Evolutionary conservation across 495 filamentous ascomycete species (phyloP).

Genomic region (Pyronema omphalodes): DNA sequence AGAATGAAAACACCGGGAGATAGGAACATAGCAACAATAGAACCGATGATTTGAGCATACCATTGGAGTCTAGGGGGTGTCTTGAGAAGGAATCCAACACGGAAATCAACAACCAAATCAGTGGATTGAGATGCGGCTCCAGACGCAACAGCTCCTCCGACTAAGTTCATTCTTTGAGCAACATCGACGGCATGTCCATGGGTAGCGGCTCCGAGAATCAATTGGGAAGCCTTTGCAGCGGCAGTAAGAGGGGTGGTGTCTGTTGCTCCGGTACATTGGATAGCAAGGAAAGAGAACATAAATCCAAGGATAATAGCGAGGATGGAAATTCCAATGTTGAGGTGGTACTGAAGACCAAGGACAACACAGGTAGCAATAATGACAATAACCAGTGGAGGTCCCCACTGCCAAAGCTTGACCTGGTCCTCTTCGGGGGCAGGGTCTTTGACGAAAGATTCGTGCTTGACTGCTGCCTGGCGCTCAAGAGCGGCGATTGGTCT

Average conservation of each 20-base stretch:
- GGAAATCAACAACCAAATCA: constrained; percentile 40
- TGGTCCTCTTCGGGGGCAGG: constrained; percentile 33
- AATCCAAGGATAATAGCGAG: constrained; percentile 44
- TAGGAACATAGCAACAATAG: constrained; percentile 41
- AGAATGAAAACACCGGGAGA: constrained; percentile 43
- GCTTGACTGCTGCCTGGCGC: constrained; percentile 41
- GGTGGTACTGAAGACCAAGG: constrained; percentile 41
- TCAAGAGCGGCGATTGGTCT: constrained; percentile 32
- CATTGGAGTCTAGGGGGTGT: constrained; percentile 46
- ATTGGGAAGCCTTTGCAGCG: constrained; percentile 47
- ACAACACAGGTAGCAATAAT: constrained; percentile 40
- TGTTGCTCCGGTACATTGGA: constrained; percentile 44
- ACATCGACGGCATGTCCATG: constrained; percentile 28
- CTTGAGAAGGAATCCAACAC: constrained; percentile 43
- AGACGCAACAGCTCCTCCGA: constrained; percentile 41
- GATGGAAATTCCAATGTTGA: constrained; percentile 41
- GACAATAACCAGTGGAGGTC: constrained; percentile 32
- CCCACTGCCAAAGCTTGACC: constrained; percentile 47
- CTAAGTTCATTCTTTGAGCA: constrained; percentile 42
- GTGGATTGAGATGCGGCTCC: constrained; percentile 40
- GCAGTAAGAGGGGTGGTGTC: constrained; percentile 47
- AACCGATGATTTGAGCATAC: constrained; percentile 42
- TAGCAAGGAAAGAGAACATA: constrained; percentile 50
- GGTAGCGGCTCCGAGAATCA: constrained; percentile 45
- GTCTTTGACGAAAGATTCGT: constrained; percentile 40